Percentiles rank a stretch among this genome's conserved stretches.
phyloP scores from a whole-genome alignment of 2,329 filamentous ascomycete genomes.

The Catunica adiposa region DNA sequence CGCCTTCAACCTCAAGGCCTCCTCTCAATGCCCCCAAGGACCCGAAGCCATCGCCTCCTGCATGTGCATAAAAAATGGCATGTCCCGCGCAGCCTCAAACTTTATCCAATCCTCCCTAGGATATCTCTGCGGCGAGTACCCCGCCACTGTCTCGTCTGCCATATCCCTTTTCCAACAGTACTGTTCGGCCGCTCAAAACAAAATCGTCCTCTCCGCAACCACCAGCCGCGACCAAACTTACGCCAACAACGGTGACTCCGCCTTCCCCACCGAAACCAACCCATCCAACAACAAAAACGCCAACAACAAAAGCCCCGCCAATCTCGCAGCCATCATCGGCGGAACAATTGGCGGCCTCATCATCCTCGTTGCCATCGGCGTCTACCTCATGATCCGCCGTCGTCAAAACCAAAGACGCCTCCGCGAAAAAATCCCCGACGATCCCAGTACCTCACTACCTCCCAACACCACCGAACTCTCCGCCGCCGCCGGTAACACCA shows the following conservation, averaged over 20 bases:
- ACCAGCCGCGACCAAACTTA: constrained; percentile 23
- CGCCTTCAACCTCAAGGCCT: constrained; percentile 4
- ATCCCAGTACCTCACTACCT: not conserved
- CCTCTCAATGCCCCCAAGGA: constrained; percentile 18
- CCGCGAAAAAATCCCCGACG: not conserved
- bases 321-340: constrained; percentile 1
- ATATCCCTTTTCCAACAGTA: constrained; percentile 30
- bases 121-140: constrained; percentile 28
- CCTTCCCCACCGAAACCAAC: constrained; percentile 10
- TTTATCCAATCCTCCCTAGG: constrained; percentile 29
- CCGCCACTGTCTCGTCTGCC: constrained; percentile 30
- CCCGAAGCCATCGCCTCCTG: constrained; percentile 36
- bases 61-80: constrained; percentile 33
- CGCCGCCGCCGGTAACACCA: not conserved
- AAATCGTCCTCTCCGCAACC: constrained; percentile 26
- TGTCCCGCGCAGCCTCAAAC: constrained; percentile 28
- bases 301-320: constrained; percentile 7
- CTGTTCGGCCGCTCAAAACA: constrained; percentile 31
- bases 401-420: constrained; percentile 3
- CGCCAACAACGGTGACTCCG: constrained; percentile 12
- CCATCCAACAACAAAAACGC: constrained; percentile 8
- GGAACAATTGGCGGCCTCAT: constrained; percentile 15
- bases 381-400: constrained; percentile 18
- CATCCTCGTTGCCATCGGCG: constrained; percentile 19
- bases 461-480: not conserved